Evolutionary conservation across 352 stramenopile species (phyloP), one percentile per base, ranked within the genome.

Genomic region (Pythium pyrilobum): DNA sequence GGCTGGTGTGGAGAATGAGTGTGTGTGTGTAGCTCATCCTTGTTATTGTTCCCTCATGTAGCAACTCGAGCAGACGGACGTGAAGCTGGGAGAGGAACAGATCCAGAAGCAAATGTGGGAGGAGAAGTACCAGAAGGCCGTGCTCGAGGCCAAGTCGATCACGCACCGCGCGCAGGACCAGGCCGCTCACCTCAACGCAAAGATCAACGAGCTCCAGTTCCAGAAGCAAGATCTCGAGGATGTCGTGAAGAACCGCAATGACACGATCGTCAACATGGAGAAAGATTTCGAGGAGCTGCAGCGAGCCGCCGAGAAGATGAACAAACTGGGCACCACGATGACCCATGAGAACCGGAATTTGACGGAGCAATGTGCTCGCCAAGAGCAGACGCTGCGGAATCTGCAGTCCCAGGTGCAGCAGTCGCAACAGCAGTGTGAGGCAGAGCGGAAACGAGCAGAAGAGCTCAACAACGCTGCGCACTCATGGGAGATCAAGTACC

Each of bases 91-190:
- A 15, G 67, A 65, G 2, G 59, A 66, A 24, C 65, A 72, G 38
- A 72, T 87, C 18, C 71, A 91, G 42, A 87, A 86, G 43, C 80
- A 91, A 51, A 62, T 66, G 20, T 89, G 77, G 82, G 82, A 92
- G 49, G 80, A 92, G 34, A 89, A 92, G 27, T 88, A 84, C 39
- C 57, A 81, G 33, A 73, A 84, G 23, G 65, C 66, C 4, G 61
- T 64, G 8, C 72, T 78, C 16, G 74, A 89, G 51, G 64, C 73
- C 10, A 72, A 87, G 33, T 50, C 60, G 4, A 54, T 85, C 2
- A 81, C 74, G 36, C 72, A 71, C 36, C 67, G 81, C 20, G 76
- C 72, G 2, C 75, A 78, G 0, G 67, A 72, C 28, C 65, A 88
- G 55, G 77, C 83, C 40, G 52, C 81, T 25, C 66, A 81, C 37